These are phyloP conservation scores for Ophiocordyceps australis DNA, from an alignment of 2,329 filamentous ascomycete genomes.

Conservation along the genomic window DNA sequence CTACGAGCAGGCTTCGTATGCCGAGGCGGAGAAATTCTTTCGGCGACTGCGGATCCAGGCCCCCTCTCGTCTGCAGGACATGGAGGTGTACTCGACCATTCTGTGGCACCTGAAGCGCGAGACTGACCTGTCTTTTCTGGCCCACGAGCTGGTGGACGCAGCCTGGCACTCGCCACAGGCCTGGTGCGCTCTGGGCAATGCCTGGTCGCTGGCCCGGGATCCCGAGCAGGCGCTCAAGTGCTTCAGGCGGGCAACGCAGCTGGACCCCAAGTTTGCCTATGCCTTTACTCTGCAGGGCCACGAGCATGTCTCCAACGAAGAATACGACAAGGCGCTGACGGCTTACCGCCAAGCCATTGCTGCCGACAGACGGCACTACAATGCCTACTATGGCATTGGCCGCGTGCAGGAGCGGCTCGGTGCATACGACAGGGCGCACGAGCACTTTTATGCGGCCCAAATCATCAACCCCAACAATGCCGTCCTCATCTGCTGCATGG, in stretches of 20 bases:
- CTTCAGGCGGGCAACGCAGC: slow-evolving; percentile 84
- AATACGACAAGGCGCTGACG: slow-evolving; percentile 84
- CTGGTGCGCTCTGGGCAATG: slow-evolving; percentile 91
- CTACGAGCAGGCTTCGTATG: slow-evolving; percentile 78
- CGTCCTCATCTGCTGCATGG: slow-evolving; percentile 83
- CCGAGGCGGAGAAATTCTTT: slow-evolving; percentile 76
- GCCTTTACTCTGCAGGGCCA: slow-evolving; percentile 92
- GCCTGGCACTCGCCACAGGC: slow-evolving; percentile 84
- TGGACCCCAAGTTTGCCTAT: slow-evolving; percentile 83
- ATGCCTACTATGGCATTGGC: slow-evolving; percentile 88
- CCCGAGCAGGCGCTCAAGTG: slow-evolving; percentile 89
- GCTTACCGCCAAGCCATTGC: slow-evolving; percentile 76
- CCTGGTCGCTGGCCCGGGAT: slow-evolving; percentile 79
- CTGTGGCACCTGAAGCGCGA: slow-evolving; percentile 96
- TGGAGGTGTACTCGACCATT: slow-evolving; percentile 97
- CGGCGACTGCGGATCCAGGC: slow-evolving; percentile 59
- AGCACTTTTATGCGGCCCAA: slow-evolving; percentile 77
- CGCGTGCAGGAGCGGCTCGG: slow-evolving; percentile 79
- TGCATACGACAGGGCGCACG: slow-evolving; percentile 78
- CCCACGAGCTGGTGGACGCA: slow-evolving; percentile 74
- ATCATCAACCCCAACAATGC: slow-evolving; percentile 88
- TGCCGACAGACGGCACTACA: slow-evolving; percentile 82
- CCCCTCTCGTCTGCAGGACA: slow-evolving; percentile 74
- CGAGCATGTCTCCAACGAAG: slow-evolving; percentile 89
- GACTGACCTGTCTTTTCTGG: slow-evolving; percentile 77